Evolutionary conservation across 331 rosid genomes (phyloP).

Genomic region (Quercus phellos): DNA sequence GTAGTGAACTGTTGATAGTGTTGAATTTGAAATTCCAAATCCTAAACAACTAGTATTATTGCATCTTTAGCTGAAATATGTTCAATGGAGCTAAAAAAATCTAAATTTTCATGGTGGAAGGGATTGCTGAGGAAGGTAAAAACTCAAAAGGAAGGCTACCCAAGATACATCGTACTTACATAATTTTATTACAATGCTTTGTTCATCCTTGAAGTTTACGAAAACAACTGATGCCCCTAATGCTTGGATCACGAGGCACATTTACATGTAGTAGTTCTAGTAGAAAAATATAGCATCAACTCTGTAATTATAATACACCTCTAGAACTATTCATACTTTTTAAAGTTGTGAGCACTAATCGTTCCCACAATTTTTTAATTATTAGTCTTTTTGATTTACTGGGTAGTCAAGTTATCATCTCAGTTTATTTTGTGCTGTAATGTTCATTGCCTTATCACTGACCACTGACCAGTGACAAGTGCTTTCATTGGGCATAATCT

Average conservation of each 20-base stretch:
- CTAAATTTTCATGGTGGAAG: neutral
- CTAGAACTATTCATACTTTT: neutral
- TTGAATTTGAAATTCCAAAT: no score
- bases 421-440: neutral
- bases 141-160: neutral
- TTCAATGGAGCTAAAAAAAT: neutral
- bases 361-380: neutral
- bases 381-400: neutral
- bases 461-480: neutral
- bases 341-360: neutral
- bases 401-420: neutral
- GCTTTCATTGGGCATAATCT: neutral
- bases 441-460: neutral
- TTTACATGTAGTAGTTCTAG: neutral
- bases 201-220: neutral
- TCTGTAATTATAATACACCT: neutral
- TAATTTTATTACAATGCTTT: neutral
- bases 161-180: neutral
- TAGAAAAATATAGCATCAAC: neutral
- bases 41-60: no score
- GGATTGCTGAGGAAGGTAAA: neutral
- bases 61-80: no score
- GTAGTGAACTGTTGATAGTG: neutral
- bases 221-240: neutral
- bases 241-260: neutral